Evolutionary conservation across 2,329 filamentous ascomycete genomes (phyloP), one percentile per base, ranked within the genome.

Genomic region (Hypoxylon rubiginosum): DNA sequence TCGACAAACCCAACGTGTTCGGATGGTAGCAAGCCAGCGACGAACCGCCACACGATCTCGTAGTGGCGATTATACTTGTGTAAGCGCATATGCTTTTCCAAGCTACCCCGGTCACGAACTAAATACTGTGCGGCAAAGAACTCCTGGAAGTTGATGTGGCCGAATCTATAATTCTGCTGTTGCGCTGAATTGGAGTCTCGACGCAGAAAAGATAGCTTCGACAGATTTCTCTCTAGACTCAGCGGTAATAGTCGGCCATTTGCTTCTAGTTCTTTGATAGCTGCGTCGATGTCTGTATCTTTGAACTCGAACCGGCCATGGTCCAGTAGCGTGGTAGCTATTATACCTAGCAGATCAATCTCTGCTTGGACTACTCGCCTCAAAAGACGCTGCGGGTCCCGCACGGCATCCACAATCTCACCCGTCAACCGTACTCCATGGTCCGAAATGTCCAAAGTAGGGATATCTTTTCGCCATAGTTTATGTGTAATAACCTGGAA

Each of bases 31-130:
- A 49, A 21, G 4, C 46, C 46, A 13, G 46, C 19, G 15, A 49
- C 46, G 46, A 49, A 49, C 15, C 46, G 28, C 46, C 46, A 49
- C 2, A 49, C 24, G 24, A 30, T 24, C 6, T 49, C 46, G 13
- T 49, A 49, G 2, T 49, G 46, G 24, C 4, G 46, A 30, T 49
- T 49, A 30, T 49, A 49, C n/a, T 49, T 49, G 46, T 49, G 46
- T 15, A 28, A 5, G 5, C 13, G 5, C 24, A 49, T 6, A 9
- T 11, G 4, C 3, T 11, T 15, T 15, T 49, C 46, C 4, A 49
- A 2, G 46, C 6, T n/a, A 26, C 3, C 3, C 3, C 21, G 46
- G 9, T 49, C 24, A 3, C 24, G 21, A n/a, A 30, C 24, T 49
- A 49, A 28, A 11, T 30, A 30, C 26, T 30, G 21, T 4, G 46